Evolutionary conservation across 2,329 filamentous ascomycete species (phyloP).

Genomic region (Teratosphaeria zuluensis): DNA sequence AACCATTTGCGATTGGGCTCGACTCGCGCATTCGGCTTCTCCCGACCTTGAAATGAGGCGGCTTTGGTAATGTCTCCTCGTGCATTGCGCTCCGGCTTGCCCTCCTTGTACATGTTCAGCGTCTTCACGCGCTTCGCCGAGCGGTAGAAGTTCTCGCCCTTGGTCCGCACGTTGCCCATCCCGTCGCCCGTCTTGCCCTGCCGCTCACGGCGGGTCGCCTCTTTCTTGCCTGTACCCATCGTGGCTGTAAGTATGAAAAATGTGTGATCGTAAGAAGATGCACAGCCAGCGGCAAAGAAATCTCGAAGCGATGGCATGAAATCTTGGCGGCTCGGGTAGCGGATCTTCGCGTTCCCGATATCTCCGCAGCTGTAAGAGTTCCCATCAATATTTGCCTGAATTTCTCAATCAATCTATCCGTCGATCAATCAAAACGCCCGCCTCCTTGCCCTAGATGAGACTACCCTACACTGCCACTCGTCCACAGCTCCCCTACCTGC

Average conservation of each 20-base stretch:
- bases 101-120: constrained; percentile 84
- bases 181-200: constrained; percentile 79
- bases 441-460: no score
- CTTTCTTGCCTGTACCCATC: constrained; percentile 92
- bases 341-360: no score
- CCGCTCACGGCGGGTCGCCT: constrained; percentile 69
- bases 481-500: no score
- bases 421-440: no score
- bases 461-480: no score
- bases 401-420: no score
- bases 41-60: constrained; percentile 72
- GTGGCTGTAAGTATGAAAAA: constrained; percentile 14
- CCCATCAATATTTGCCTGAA: no score
- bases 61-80: constrained; percentile 76
- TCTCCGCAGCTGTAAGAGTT: no score
- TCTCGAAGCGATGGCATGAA: background rate
- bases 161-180: constrained; percentile 82
- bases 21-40: constrained; percentile 72
- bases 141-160: constrained; percentile 97
- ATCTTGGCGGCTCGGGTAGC: no score
- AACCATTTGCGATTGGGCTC: constrained; percentile 99
- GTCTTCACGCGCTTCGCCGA: constrained; percentile 73
- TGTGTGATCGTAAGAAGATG: background rate
- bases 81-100: constrained; percentile 71
- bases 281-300: constrained; percentile 1